Percentiles rank a stretch among this genome's conserved stretches.
phyloP scores from a whole-genome alignment of 108 stramenopile species.

The Mayamaea pseudoterrestris region DNA sequence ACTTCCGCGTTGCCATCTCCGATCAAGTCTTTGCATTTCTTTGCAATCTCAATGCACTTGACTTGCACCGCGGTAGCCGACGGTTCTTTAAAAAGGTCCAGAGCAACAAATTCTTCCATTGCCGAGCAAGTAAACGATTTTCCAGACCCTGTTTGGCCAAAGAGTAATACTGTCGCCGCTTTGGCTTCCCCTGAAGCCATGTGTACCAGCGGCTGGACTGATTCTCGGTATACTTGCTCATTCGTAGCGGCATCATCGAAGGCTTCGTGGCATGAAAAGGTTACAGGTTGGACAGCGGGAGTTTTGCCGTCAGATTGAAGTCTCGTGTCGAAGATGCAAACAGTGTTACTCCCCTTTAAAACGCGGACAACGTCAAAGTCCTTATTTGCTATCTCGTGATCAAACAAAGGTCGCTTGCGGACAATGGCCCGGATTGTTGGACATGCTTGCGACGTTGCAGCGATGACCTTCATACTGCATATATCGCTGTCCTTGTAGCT shows the following conservation, averaged over 20 bases:
- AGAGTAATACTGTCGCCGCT: constrained; percentile 27
- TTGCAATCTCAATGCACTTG: background rate
- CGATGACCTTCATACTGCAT: background rate
- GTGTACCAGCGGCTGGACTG: background rate
- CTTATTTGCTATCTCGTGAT: background rate
- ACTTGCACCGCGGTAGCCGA: too few species aligned
- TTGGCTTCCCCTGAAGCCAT: background rate
- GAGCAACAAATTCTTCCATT: background rate
- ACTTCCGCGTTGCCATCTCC: background rate
- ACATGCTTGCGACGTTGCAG: background rate
- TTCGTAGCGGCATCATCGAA: constrained; percentile 4
- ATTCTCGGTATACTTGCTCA: background rate
- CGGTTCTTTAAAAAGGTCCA: too few species aligned
- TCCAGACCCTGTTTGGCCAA: constrained; percentile 59
- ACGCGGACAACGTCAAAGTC: constrained; percentile 3
- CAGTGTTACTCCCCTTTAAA: background rate
- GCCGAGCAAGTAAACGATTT: constrained; percentile 43
- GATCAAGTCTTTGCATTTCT: too few species aligned
- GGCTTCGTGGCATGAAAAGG: background rate
- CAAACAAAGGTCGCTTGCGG: constrained; percentile 2
- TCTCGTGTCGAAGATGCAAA: background rate
- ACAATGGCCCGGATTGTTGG: background rate
- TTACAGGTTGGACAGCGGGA: background rate
- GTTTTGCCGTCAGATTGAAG: background rate
- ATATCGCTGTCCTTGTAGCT: background rate